Evolutionary conservation across 768 basidiomycete species (phyloP).

Genomic region (Mycena rebaudengoi): DNA sequence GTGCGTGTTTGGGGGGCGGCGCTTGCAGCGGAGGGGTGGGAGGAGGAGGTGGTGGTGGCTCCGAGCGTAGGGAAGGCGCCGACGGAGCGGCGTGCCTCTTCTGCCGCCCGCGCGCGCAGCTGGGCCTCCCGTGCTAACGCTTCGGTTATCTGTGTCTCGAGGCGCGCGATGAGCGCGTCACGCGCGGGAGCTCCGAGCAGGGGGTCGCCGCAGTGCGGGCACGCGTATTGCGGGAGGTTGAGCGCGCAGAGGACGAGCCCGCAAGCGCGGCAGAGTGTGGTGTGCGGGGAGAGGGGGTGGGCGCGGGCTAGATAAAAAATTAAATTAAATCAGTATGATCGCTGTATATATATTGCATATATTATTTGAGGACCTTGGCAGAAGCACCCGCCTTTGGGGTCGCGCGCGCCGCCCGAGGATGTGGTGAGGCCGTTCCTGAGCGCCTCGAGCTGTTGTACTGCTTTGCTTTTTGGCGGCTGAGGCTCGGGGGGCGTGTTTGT

Average conservation of each 20-base stretch:
- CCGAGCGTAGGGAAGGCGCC: constrained; percentile 71
- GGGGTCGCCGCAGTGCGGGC: constrained; percentile 58
- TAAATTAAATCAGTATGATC: neutral
- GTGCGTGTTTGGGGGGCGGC: constrained; percentile 53
- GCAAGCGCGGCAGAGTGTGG: constrained; percentile 62
- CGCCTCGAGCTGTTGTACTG: constrained; percentile 56
- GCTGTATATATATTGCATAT: neutral
- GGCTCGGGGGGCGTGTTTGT: constrained; percentile 35
- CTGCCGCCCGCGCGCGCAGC: constrained; percentile 53
- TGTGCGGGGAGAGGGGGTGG: constrained; percentile 66
- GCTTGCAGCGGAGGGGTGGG: constrained; percentile 19
- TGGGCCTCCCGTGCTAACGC: constrained; percentile 57
- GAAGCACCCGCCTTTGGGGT: constrained; percentile 74
- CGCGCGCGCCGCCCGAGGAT: constrained; percentile 44
- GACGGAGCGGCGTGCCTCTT: constrained; percentile 57
- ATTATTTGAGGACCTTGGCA: constrained; percentile 60
- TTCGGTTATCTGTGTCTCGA: constrained; percentile 54
- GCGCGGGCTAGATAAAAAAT: constrained; percentile 56
- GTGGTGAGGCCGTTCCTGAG: constrained; percentile 45
- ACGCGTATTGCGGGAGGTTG: constrained; percentile 62
- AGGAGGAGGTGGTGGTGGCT: constrained; percentile 19
- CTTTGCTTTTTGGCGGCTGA: constrained; percentile 54
- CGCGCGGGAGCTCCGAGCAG: constrained; percentile 47
- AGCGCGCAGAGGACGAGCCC: constrained; percentile 70
- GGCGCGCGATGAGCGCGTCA: constrained; percentile 46